These are phyloP conservation scores for Chrysopogon serrulatus DNA, from an alignment of 176 grass and related monocot genomes.

Conservation along the genomic window DNA sequence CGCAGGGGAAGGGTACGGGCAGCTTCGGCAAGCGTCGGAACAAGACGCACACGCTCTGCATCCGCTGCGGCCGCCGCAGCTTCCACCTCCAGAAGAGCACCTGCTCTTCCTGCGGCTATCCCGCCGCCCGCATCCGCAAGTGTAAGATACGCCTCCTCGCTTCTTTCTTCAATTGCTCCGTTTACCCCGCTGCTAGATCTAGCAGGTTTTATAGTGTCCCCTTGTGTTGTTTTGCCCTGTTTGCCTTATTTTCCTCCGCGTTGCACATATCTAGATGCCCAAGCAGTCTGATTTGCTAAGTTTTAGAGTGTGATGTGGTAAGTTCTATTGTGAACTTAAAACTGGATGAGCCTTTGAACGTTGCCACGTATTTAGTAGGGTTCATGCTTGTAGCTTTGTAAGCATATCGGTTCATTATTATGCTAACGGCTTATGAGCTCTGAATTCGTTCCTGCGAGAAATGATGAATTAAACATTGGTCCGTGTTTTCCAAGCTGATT, in stretches of 20 bases:
- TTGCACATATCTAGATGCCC: neutral
- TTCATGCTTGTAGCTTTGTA: neutral
- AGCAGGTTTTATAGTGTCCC: neutral
- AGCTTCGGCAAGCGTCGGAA: constrained; percentile 96
- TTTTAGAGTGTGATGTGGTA: no score
- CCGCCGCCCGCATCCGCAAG: constrained; percentile 90
- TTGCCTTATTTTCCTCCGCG: neutral
- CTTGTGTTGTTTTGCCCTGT: neutral
- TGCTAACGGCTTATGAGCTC: neutral
- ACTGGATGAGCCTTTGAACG: no score
- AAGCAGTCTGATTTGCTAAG: neutral
- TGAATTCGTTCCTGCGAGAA: neutral
- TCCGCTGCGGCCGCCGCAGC: constrained; percentile 80
- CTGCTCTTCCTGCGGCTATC: constrained; percentile 84
- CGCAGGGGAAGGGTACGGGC: constrained; percentile 76
- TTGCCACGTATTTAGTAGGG: no score
- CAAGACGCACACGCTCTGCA: constrained; percentile 95
- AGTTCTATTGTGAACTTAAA: no score
- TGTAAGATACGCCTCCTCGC: constrained; percentile 31
- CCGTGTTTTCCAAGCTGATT: constrained; percentile 9
- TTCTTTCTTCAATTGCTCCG: neutral
- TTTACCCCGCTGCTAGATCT: neutral
- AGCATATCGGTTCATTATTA: neutral
- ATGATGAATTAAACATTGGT: constrained; percentile 22
- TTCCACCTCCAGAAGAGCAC: constrained; percentile 97